Evolutionary conservation across 768 basidiomycete species (phyloP).

Genomic region (Macrolepiota fuliginosa): DNA sequence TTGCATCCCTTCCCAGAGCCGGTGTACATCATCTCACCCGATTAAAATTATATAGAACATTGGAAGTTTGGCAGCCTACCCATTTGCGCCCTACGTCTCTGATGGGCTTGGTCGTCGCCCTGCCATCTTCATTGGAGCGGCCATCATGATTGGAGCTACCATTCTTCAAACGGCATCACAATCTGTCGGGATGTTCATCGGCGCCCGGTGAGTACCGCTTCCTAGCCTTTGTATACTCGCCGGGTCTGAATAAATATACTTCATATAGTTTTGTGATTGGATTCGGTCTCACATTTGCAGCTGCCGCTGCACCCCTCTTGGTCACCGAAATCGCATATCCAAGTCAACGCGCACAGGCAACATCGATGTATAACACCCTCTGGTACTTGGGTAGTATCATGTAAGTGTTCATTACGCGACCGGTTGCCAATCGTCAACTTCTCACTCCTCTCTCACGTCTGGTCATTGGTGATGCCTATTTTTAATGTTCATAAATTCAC

Average conservation of each 20-base stretch:
- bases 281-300: conserved; percentile 63
- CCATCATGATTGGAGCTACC: conserved; percentile 56
- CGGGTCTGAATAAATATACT: neutral
- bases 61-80: conserved; percentile 55
- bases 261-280: conserved; percentile 52
- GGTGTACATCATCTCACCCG: neutral
- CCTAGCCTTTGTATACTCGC: neutral
- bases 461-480: neutral
- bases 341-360: conserved; percentile 67
- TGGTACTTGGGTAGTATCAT: conserved; percentile 64
- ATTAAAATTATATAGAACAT: conserved; percentile 42
- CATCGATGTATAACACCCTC: conserved; percentile 68
- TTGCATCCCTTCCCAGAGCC: neutral
- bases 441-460: neutral
- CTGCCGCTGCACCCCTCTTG: conserved; percentile 71
- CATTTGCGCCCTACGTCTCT: conserved; percentile 59
- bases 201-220: conserved; percentile 44
- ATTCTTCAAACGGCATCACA: conserved; percentile 58
- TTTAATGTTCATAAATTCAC: neutral
- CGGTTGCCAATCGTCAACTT: conserved; percentile 4
- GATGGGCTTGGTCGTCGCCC: conserved; percentile 60
- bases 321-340: conserved; percentile 77
- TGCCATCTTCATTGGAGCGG: conserved; percentile 57
- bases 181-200: conserved; percentile 65
- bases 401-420: conserved; percentile 27